Evolutionary conservation across 768 basidiomycete genomes (phyloP), one percentile per base, ranked within the genome.

Genomic region (Suillus ampliporus): DNA sequence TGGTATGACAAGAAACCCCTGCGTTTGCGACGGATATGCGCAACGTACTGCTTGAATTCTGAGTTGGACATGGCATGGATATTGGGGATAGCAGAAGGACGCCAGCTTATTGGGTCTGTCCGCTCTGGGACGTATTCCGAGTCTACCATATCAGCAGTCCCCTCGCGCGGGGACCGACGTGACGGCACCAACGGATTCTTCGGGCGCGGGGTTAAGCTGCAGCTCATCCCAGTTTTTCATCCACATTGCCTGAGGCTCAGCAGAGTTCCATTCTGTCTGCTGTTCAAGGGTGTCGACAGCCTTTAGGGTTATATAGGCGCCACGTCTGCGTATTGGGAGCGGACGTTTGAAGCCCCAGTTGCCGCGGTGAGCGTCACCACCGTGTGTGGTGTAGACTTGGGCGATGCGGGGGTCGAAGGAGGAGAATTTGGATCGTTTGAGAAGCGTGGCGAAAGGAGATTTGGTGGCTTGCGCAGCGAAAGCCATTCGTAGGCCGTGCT

Each of bases 261-360:
- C 89, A 62, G 83, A 81, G 68, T 82, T 82, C 91, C 93, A 95
- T 65, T 91, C 89, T 26, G 90, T 89, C 73, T 89, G 92, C 67
- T 91, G 82, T 61, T 90, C 86, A 59, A 79, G 85, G 35, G 89
- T 85, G 71, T 95, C 93, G 72, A 90, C 85, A 41, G 85, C 78
- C 56, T 82, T 79, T 31, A 94, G 81, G 21, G 88, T 85, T 62
- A 95, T 86, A 68, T 82, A 86, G 13, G 86, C 84, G 64, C 86
- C 81, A 51, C 84, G 83, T 37, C 86, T 84, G 58, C 89, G 85
- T 51, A 89, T 77, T 3, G 90, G 80, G 26, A 95, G 84, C 26
- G 92, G 89, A 0, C 93, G 89, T 76, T 96, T 96, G 64, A 95
- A 79, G 26, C 94, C 94, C 85, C 87, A 96, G 78, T 94, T 84